These are phyloP conservation scores for Leucosporidium creatinivorum DNA, from an alignment of 768 basidiomycete species.

Conservation along the genomic window DNA sequence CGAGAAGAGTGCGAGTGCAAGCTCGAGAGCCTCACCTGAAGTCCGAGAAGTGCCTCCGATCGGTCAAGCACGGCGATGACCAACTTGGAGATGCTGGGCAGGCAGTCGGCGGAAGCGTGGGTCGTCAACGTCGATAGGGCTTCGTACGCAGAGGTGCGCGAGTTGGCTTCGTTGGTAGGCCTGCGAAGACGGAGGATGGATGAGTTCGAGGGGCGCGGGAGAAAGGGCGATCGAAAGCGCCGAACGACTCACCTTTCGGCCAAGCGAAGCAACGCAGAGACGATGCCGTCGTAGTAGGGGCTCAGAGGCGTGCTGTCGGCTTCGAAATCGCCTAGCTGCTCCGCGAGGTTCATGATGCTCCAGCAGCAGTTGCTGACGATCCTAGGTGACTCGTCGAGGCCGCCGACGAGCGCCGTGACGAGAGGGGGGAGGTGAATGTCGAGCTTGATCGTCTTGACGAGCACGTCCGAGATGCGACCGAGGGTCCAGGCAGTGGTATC, in stretches of 20 bases:
- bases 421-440: slow-evolving; percentile 79
- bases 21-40: slow-evolving; percentile 56
- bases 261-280: slow-evolving; percentile 71
- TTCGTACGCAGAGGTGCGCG: slow-evolving; percentile 90
- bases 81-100: slow-evolving; percentile 73
- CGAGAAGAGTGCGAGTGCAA: slow-evolving; percentile 6
- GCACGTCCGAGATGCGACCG: slow-evolving; percentile 83
- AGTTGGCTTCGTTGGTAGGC: slow-evolving; percentile 79
- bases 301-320: slow-evolving; percentile 65
- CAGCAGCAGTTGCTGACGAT: slow-evolving; percentile 93
- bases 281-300: slow-evolving; percentile 79
- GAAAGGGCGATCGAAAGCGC: too few relatives aligned
- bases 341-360: slow-evolving; percentile 89
- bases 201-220: neutral
- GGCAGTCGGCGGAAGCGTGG: slow-evolving; percentile 69
- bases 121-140: slow-evolving; percentile 81
- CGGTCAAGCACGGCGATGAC: slow-evolving; percentile 72
- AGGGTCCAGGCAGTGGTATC: slow-evolving; percentile 98
- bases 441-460: slow-evolving; percentile 70
- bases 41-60: slow-evolving; percentile 75
- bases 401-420: slow-evolving; percentile 70
- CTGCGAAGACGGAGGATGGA: slow-evolving; percentile 37
- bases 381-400: slow-evolving; percentile 69
- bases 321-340: slow-evolving; percentile 69
- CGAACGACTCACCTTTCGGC: slow-evolving; percentile 65